A percentile compares a stretch with the other conserved stretches of the same genome.
phyloP scores from a whole-genome alignment of 345 rosid genomes.

The Jatropha curcas region DNA sequence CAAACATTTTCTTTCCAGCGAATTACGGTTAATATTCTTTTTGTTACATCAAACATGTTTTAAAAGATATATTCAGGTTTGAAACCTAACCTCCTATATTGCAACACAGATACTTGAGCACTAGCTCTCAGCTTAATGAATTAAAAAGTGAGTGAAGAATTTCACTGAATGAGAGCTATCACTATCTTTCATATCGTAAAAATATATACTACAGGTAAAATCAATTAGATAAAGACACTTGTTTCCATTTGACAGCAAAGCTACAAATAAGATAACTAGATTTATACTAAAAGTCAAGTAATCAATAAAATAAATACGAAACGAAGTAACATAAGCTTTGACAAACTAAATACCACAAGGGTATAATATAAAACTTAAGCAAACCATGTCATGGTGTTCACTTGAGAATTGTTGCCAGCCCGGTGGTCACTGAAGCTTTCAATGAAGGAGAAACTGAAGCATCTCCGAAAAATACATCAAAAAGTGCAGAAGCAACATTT shows the following conservation, averaged over 20 bases:
- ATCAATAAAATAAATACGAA: background rate
- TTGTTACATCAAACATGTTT: no score
- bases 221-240: background rate
- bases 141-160: background rate
- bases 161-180: background rate
- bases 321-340: background rate
- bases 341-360: background rate
- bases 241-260: background rate
- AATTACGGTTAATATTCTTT: no score
- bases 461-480: conserved; percentile 75
- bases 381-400: conserved; percentile 25
- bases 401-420: conserved; percentile 46
- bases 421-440: conserved; percentile 62
- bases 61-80: no score
- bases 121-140: no score
- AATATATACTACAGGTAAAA: background rate
- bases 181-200: background rate
- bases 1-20: background rate
- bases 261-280: background rate
- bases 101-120: background rate
- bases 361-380: background rate
- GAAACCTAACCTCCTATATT: background rate
- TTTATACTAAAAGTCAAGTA: background rate
- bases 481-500: conserved; percentile 60
- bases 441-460: conserved; percentile 78